Conservation (phyloP, 495 filamentous ascomycete species). For the Daldinia caldariorum region DNA sequence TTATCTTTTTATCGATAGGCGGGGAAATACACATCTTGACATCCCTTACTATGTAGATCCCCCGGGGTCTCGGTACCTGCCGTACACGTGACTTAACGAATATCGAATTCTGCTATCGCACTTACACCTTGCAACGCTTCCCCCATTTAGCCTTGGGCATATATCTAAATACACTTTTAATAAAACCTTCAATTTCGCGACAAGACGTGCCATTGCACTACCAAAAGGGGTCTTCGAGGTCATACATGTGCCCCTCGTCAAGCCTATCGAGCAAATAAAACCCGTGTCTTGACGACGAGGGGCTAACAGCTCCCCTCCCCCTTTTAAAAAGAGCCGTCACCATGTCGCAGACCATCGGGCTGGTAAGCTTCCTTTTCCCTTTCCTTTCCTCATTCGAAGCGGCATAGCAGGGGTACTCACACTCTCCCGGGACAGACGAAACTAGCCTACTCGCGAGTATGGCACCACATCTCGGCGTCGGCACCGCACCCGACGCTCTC, state of each 20-base stretch:
- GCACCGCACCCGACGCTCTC: conserved; percentile 64
- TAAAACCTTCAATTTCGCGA: conserved; percentile 27
- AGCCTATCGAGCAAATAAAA: neutral
- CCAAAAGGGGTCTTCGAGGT: neutral
- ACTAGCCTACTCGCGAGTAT: conserved; percentile 93
- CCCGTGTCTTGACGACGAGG: conserved; percentile 28
- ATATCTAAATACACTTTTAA: conserved; percentile 6
- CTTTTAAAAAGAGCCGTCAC: conserved; percentile 35
- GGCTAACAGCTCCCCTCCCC: conserved; percentile 40
- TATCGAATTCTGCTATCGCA: conserved; percentile 35
- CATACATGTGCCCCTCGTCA: neutral
- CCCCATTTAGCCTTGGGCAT: too few relatives aligned
- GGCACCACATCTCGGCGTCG: conserved; percentile 85
- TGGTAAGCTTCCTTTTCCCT: conserved; percentile 57
- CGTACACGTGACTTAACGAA: conserved; percentile 31
- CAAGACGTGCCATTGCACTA: conserved; percentile 27
- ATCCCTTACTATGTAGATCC: too few relatives aligned
- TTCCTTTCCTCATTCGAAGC: neutral
- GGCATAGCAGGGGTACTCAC: conserved; percentile 9
- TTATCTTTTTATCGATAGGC: conserved; percentile 43
- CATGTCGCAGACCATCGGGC: conserved; percentile 76
- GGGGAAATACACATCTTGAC: neutral
- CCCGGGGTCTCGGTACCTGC: conserved; percentile 4
- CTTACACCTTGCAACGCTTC: neutral
- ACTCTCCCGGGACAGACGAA: conserved; percentile 72